phyloP scores from a whole-genome alignment of 2,329 filamentous ascomycete genomes.

The Colletotrichum sp. region DNA sequence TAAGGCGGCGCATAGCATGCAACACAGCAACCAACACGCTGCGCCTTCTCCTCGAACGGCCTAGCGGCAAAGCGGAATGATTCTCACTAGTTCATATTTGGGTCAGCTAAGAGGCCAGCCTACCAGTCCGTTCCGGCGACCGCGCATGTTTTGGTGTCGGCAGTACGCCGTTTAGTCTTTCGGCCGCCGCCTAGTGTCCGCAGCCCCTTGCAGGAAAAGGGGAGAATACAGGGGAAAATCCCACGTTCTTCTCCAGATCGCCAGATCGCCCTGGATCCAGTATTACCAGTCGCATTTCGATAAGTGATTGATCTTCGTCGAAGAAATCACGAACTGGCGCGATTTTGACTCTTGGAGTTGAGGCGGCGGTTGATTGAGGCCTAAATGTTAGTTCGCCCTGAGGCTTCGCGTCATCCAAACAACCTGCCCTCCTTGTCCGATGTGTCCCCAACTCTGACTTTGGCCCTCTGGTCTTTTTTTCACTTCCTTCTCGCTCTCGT shows the following conservation, averaged over 20 bases:
- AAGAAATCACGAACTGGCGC: neutral
- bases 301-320: neutral
- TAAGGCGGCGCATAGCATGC: neutral
- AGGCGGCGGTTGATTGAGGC: neutral
- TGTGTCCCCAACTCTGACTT: neutral
- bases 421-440: neutral
- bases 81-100: neutral
- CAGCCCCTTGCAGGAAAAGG: neutral
- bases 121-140: neutral
- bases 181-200: neutral
- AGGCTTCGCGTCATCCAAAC: constrained; percentile 6
- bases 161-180: neutral
- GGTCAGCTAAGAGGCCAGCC: neutral
- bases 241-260: neutral
- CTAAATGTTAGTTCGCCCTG: neutral
- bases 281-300: neutral
- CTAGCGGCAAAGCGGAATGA: neutral
- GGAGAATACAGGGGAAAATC: neutral
- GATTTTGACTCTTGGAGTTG: neutral
- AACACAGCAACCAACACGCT: neutral
- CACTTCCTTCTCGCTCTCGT: neutral
- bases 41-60: neutral
- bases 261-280: neutral
- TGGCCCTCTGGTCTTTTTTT: neutral
- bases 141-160: neutral